These are phyloP conservation scores for Escovopsis sp. DNA, from an alignment of 2,329 filamentous ascomycete genomes.

Conservation along the genomic window DNA sequence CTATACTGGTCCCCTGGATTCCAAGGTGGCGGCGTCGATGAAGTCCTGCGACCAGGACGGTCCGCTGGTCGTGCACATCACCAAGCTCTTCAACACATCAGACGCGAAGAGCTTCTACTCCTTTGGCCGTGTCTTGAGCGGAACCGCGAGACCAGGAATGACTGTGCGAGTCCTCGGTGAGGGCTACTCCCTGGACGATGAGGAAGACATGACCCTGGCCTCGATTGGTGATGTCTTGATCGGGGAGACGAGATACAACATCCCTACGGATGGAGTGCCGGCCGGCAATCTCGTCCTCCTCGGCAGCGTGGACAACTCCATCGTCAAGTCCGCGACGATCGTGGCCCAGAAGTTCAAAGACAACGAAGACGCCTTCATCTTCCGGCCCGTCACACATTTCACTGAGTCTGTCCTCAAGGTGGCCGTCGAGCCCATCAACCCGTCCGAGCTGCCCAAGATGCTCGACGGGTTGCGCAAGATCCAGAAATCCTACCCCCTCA, in stretches of 20 bases:
- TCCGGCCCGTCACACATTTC: slow-evolving; percentile 84
- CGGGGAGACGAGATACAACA: slow-evolving; percentile 82
- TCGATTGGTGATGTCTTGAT: slow-evolving; percentile 81
- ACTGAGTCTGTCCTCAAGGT: slow-evolving; percentile 97
- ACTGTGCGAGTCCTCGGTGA: slow-evolving; percentile 87
- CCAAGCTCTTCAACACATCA: slow-evolving; percentile 79
- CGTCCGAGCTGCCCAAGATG: slow-evolving; percentile 97
- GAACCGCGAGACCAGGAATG: slow-evolving; percentile 67
- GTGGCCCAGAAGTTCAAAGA: slow-evolving; percentile 68
- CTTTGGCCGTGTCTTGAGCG: slow-evolving; percentile 84
- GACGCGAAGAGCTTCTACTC: slow-evolving; percentile 88
- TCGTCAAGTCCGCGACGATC: slow-evolving; percentile 91
- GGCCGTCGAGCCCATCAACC: slow-evolving; percentile 94
- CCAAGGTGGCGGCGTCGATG: slow-evolving; percentile 68
- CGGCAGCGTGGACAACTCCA: slow-evolving; percentile 88
- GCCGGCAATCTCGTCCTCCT: slow-evolving; percentile 91
- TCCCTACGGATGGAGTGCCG: slow-evolving; percentile 80
- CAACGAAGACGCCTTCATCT: slow-evolving; percentile 88
- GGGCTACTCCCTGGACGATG: slow-evolving; percentile 89
- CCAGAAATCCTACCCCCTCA: slow-evolving; percentile 93
- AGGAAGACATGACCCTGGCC: slow-evolving; percentile 89
- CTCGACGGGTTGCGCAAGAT: slow-evolving; percentile 90
- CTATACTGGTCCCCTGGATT: slow-evolving; percentile 83
- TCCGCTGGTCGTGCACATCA: slow-evolving; percentile 79
- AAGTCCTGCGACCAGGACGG: slow-evolving; percentile 74